Evolutionary conservation across 164 flowering plant species (phyloP), one percentile per base, ranked within the genome.

Genomic region (Nelumbo lutea): DNA sequence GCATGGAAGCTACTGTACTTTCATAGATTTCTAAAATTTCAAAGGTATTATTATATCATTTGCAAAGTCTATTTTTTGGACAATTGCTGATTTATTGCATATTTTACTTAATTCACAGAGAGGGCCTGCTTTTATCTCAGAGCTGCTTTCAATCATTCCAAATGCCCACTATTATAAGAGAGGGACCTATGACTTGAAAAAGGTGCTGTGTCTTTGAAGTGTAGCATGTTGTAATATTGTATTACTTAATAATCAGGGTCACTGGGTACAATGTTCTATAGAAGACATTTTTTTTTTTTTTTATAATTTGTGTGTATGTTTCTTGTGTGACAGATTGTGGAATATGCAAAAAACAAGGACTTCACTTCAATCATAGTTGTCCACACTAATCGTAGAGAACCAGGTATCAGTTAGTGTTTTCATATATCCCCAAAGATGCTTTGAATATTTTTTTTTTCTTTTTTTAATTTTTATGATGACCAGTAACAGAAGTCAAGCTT

Each of bases 161-260:
- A 95, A 92, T 84, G 87, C 97, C 2, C 83, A 87, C 58, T 95
- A 88, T 68, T 82, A 77, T 72, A 90, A 85, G 78, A 86, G 99
- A 80, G 99, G 99, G 78, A 95, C 99, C 15, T 89, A 92, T 81
- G 99, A 95, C 73, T 75, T 95, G 74, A 92, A 95, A 77, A 89
- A 90, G 97, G 97, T 91, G 55, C 38, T 66, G 42, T 2, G 43
- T 9, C 68, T 27, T 27, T 27, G 27, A 57, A 42, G 6, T 15
- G 9, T 59, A 42, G 44, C 5, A 63, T 59, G 8, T 38, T 7
- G 5, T 3, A 15, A 10, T 55, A 38, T 66, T 47, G 9, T 27
- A 27, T 39, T 61, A 48, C 64, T 62, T 27, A 27, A 27, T 47
- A 41, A 41, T 44, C 9, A 41, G 45, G 6, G 14, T 42, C 27